A percentile compares a stretch with the other conserved stretches of the same genome.
These are phyloP conservation scores for Aspergillus incahuasiensis DNA, from an alignment of 495 filamentous ascomycete genomes.

Conservation along the genomic window DNA sequence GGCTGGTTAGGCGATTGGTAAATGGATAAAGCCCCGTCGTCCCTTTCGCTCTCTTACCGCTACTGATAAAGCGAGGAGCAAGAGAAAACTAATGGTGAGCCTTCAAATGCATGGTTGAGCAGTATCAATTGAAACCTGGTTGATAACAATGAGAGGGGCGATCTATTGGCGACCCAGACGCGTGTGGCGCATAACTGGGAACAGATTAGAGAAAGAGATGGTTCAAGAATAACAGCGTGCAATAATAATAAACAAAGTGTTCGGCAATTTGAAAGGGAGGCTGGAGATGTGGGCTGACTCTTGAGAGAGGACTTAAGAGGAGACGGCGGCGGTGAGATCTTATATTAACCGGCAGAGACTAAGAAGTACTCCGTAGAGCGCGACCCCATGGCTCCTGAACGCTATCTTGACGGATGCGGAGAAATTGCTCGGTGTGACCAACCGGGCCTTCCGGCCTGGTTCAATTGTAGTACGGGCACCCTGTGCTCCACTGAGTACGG, in stretches of 20 bases:
- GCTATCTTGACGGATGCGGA: conserved; percentile 19
- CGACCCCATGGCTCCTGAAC: too few relatives aligned
- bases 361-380: too few relatives aligned
- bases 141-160: not conserved
- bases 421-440: conserved; percentile 11
- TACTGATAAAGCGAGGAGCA: conserved; percentile 6
- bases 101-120: conserved; percentile 15
- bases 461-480: too few relatives aligned
- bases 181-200: not conserved
- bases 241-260: too few relatives aligned
- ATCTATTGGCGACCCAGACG: not conserved
- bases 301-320: too few relatives aligned
- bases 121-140: not conserved
- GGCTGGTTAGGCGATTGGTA: too few relatives aligned
- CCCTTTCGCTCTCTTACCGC: conserved; percentile 2
- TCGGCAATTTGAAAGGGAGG: not conserved
- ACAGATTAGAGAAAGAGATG: not conserved
- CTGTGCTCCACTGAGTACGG: too few relatives aligned
- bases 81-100: conserved; percentile 4
- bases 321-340: not conserved
- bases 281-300: conserved; percentile 8
- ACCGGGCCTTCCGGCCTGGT: conserved; percentile 7
- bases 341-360: too few relatives aligned
- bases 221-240: not conserved
- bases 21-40: too few relatives aligned